Base-by-base conservation (phyloP, 2,329 filamentous ascomycete genomes). In the Diaporthe longicolla region DNA sequence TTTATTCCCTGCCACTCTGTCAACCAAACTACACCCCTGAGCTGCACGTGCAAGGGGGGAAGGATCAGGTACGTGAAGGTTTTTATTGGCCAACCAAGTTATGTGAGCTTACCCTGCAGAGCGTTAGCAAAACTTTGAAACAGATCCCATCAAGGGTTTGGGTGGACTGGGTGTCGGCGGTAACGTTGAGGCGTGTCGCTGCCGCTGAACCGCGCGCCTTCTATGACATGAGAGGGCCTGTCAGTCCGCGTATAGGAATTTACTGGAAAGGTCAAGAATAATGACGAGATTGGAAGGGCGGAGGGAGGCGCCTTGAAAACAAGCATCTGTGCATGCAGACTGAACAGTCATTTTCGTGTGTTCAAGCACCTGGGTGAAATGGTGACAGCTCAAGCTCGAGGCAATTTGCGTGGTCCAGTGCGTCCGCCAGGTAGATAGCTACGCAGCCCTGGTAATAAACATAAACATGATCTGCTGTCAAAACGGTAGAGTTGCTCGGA, bases 151-250 rank as follows among this genome's bases (percentile, higher is more conserved):
- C 21, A 17, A 52, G 32, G 29, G n/a, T 19, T 43, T 35, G 15
- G 3, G 6, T 32, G 35, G 48, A 54, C n/a, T 32, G 17, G 11
- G 9, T 10, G n/a, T 26, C 45, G n/a, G 63, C 32, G 63, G 48
- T 29, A 68, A 52, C 35, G n/a, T 52, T 26, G 15, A 52, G 32
- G 21, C 48, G 57, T 50, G 69, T n/a, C 19, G 45, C 40, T 6
- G 40, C 19, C 29, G 15, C 55, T 54, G 45, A 71, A 57, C 69
- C 69, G 70, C 70, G 57, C 70, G 70, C 70, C 57, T 71, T 63
- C 37, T 5, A 48, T 37, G 59, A 59, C 26, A 29, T 29, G 24
- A 40, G 59, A 24, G 26, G 59, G 59, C 19, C 48, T 10, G 9
- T 32, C 4, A 21, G 1, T 48, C 29, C n/a, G 45, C 7, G 63